These are phyloP conservation scores for Parmelia sp. DNA, from an alignment of 495 filamentous ascomycete genomes.

Conservation along the genomic window DNA sequence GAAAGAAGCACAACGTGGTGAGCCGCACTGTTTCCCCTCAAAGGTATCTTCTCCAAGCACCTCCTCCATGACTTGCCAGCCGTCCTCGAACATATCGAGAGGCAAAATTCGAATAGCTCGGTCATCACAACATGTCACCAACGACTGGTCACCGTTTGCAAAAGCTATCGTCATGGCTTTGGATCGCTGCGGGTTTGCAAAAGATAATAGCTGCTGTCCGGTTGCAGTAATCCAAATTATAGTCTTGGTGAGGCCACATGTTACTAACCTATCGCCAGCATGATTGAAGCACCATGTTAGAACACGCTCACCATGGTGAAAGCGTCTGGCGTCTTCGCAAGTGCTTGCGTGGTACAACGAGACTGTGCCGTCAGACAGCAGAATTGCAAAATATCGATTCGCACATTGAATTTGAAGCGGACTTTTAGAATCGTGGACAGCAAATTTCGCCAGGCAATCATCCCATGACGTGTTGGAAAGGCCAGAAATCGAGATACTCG, in stretches of 20 bases:
- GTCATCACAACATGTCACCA: conserved; percentile 7
- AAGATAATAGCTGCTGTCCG: not conserved
- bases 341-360: conserved; percentile 11
- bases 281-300: conserved; percentile 1
- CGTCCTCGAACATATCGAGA: not conserved
- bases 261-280: not conserved
- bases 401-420: conserved; percentile 5
- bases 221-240: conserved; percentile 3
- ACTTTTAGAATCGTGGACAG: conserved; percentile 14
- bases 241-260: not conserved
- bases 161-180: not conserved
- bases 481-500: conserved; percentile 19
- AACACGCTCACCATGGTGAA: conserved; percentile 9
- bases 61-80: conserved; percentile 2
- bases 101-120: conserved; percentile 3
- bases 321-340: conserved; percentile 11
- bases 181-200: not conserved
- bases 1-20: conserved; percentile 7
- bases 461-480: conserved; percentile 25
- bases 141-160: not conserved
- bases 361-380: conserved; percentile 11
- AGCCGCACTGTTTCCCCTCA: conserved; percentile 7
- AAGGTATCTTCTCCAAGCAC: conserved; percentile 2
- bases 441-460: conserved; percentile 26
- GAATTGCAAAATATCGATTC: conserved; percentile 11